A percentile compares a stretch with the other conserved stretches of the same genome.
phyloP scores from a whole-genome alignment of 192 early-diverging fungal species.

The Phycomyces nitens region DNA sequence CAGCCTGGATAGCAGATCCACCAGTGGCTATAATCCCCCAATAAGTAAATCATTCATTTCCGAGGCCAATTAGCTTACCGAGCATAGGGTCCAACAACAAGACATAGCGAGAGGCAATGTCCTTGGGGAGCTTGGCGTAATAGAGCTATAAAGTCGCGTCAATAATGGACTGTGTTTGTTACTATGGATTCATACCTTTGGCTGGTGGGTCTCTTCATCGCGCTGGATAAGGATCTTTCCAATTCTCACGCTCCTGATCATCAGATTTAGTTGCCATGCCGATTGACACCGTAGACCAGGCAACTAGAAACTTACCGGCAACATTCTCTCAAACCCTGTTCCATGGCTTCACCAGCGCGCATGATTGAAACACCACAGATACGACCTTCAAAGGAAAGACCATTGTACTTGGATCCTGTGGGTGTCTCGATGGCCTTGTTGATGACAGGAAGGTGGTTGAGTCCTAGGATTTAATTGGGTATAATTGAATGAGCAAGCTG shows the following conservation, averaged over 20 bases:
- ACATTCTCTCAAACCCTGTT: slow-evolving; percentile 79
- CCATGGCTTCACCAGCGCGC: slow-evolving; percentile 95
- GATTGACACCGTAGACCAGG: neutral
- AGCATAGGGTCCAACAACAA: slow-evolving; percentile 94
- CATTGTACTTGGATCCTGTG: slow-evolving; percentile 48
- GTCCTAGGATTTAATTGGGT: slow-evolving; percentile 40
- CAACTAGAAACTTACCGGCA: slow-evolving; percentile 48
- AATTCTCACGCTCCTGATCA: slow-evolving; percentile 75
- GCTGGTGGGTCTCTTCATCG: slow-evolving; percentile 88
- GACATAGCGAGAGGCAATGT: slow-evolving; percentile 77
- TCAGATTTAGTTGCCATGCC: neutral
- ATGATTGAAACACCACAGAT: slow-evolving; percentile 77
- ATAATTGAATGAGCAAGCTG: slow-evolving; percentile 2
- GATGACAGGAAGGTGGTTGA: slow-evolving; percentile 87
- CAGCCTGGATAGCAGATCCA: slow-evolving; percentile 89
- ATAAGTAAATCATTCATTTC: too few relatives aligned
- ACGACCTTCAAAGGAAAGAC: slow-evolving; percentile 15
- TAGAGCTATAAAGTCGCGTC: slow-evolving; percentile 52
- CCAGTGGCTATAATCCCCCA: slow-evolving; percentile 84
- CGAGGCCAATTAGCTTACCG: slow-evolving; percentile 43
- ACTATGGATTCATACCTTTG: slow-evolving; percentile 50
- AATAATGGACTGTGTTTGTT: slow-evolving; percentile 3
- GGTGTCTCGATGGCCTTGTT: slow-evolving; percentile 78
- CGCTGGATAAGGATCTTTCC: slow-evolving; percentile 96
- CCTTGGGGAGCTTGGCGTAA: slow-evolving; percentile 90